Evolutionary conservation across 2,329 filamentous ascomycete genomes (phyloP).

Genomic region (Boeremia exigua): DNA sequence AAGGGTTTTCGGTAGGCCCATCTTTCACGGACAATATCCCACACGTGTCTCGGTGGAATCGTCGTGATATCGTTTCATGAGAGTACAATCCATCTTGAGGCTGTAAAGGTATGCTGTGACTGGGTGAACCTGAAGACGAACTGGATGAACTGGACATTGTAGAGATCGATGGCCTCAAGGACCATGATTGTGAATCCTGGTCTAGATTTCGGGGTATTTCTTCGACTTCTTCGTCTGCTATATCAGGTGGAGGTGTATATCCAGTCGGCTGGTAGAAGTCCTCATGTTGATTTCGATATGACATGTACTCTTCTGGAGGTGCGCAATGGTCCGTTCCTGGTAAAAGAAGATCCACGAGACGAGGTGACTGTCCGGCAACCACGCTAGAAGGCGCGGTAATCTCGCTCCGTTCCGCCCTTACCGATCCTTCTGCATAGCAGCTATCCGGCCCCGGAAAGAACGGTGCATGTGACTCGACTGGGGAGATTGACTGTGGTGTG

Average conservation of each 20-base stretch:
- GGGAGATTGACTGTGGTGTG: conserved; percentile 34
- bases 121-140: conserved; percentile 38
- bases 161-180: conserved; percentile 46
- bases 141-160: conserved; percentile 39
- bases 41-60: conserved; percentile 71
- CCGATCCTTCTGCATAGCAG: conserved; percentile 46
- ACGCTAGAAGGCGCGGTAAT: conserved; percentile 44
- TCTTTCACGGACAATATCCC: conserved; percentile 75
- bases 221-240: conserved; percentile 59
- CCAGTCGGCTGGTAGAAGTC: conserved; percentile 41
- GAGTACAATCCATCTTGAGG: conserved; percentile 59
- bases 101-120: conserved; percentile 46
- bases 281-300: conserved; percentile 44
- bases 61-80: conserved; percentile 66
- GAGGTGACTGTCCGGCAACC: conserved; percentile 56
- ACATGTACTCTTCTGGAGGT: conserved; percentile 47
- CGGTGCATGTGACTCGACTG: conserved; percentile 43
- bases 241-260: conserved; percentile 38
- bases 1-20: conserved; percentile 72
- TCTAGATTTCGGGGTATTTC: conserved; percentile 58
- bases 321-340: conserved; percentile 56
- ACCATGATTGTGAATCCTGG: conserved; percentile 41
- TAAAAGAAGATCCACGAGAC: conserved; percentile 56
- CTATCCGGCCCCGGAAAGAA: conserved; percentile 45
- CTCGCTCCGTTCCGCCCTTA: conserved; percentile 31